These are phyloP conservation scores for Raffaelea albimanens DNA, from an alignment of 2,329 filamentous ascomycete species.

Conservation along the genomic window DNA sequence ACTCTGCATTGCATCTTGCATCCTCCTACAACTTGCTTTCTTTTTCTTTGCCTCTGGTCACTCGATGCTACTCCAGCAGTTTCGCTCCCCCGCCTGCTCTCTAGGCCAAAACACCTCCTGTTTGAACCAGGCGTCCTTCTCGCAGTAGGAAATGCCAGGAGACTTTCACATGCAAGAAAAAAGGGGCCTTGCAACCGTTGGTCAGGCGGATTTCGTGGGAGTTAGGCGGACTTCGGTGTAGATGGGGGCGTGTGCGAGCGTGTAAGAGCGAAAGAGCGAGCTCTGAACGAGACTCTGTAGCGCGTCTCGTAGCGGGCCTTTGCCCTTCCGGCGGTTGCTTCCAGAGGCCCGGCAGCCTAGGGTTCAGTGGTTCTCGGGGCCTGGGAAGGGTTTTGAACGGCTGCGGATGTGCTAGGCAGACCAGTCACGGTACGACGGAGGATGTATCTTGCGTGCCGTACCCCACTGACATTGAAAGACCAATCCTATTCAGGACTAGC, in stretches of 20 bases:
- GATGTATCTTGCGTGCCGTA: too few species aligned
- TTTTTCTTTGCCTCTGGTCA: not conserved
- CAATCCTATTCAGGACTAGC: conserved; percentile 1
- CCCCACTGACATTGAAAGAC: too few species aligned
- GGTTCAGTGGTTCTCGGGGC: too few species aligned
- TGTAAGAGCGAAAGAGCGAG: not conserved
- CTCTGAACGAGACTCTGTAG: too few species aligned
- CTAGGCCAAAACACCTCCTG: not conserved
- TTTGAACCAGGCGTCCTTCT: not conserved
- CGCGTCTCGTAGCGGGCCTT: too few species aligned
- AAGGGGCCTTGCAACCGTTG: conserved; percentile 10
- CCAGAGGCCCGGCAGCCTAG: too few species aligned
- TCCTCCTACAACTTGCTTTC: not conserved
- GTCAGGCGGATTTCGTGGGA: conserved; percentile 2
- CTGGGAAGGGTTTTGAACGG: too few species aligned
- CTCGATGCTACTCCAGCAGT: not conserved
- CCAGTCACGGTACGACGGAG: too few species aligned
- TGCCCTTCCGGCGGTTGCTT: too few species aligned
- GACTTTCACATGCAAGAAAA: conserved; percentile 2
- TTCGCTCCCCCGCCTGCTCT: not conserved
- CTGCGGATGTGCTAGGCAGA: too few species aligned
- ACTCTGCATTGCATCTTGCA: too few species aligned
- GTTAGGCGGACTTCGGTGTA: conserved; percentile 11
- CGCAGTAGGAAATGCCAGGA: not conserved
- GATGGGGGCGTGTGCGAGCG: conserved; percentile 5